phyloP scores from a whole-genome alignment of 208 protist species.

The Phytomonas sp. region DNA sequence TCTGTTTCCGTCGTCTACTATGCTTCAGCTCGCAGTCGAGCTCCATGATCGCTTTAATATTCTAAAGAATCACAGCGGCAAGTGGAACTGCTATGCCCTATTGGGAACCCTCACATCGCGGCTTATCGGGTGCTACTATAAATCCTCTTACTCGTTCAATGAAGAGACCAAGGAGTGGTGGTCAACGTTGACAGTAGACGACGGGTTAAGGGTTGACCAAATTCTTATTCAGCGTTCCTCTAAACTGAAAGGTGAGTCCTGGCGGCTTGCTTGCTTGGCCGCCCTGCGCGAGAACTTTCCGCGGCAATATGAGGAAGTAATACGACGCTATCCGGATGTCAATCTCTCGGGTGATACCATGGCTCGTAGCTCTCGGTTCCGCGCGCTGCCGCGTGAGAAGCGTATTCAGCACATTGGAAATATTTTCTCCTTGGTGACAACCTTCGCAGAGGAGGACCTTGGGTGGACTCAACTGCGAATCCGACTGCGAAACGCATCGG shows the following conservation, averaged over 20 bases:
- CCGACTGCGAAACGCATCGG: conserved; percentile 61
- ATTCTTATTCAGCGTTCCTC: conserved; percentile 56
- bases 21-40: conserved; percentile 50
- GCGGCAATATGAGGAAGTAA: conserved; percentile 53
- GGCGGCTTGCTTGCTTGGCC: conserved; percentile 66
- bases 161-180: conserved; percentile 27
- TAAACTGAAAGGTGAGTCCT: conserved; percentile 63
- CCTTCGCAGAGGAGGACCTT: conserved; percentile 81
- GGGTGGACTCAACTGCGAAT: conserved; percentile 78
- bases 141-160: conserved; percentile 54
- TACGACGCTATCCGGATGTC: conserved; percentile 65
- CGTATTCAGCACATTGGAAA: conserved; percentile 67
- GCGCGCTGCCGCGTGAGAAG: conserved; percentile 79
- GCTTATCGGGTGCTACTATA: conserved; percentile 66
- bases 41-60: conserved; percentile 66
- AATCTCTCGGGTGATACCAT: conserved; percentile 68
- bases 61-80: conserved; percentile 60
- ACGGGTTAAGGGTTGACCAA: conserved; percentile 31
- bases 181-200: conserved; percentile 58
- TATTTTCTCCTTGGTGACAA: conserved; percentile 53
- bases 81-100: conserved; percentile 77
- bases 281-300: conserved; percentile 82
- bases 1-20: conserved; percentile 39
- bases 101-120: conserved; percentile 73
- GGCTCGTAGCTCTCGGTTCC: conserved; percentile 46